Evolutionary conservation across 2,329 filamentous ascomycete genomes (phyloP).

Genomic region (Metarhizium humberi): DNA sequence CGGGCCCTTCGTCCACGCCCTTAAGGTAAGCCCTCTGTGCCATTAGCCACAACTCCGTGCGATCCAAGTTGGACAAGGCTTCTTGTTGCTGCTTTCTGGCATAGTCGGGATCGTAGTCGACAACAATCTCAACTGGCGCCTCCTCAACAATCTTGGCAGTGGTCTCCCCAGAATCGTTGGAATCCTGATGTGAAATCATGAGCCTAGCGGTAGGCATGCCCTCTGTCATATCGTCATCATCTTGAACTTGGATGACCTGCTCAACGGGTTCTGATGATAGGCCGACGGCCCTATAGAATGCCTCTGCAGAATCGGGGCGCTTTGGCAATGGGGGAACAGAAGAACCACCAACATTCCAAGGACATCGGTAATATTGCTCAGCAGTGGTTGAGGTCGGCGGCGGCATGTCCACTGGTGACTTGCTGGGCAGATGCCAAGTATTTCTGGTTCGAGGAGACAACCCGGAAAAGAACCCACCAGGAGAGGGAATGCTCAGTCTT

Average conservation of each 20-base stretch:
- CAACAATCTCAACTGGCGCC: conserved; percentile 53
- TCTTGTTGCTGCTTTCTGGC: conserved; percentile 61
- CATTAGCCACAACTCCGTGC: conserved; percentile 78
- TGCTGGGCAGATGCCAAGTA: conserved; percentile 65
- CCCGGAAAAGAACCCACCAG: conserved; percentile 83
- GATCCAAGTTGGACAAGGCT: conserved; percentile 66
- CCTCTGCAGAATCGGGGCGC: conserved; percentile 27
- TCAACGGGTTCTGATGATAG: conserved; percentile 46
- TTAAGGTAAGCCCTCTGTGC: conserved; percentile 72
- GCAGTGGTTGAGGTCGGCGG: conserved; percentile 84
- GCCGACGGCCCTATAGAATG: conserved; percentile 28
- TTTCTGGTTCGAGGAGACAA: conserved; percentile 66
- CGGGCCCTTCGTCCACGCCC: conserved; percentile 43
- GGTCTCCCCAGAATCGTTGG: conserved; percentile 21
- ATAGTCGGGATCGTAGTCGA: conserved; percentile 68
- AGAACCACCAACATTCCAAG: conserved; percentile 51
- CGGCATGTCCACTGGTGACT: conserved; percentile 41
- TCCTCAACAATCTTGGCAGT: conserved; percentile 36
- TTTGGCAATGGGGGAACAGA: conserved; percentile 25
- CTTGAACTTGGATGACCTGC: conserved; percentile 51
- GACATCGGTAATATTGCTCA: conserved; percentile 80
- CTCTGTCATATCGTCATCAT: conserved; percentile 36
- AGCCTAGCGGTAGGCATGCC: conserved; percentile 61
- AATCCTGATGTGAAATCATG: conserved; percentile 20
- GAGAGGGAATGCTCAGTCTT: conserved; percentile 80